Evolutionary conservation across 2,329 filamentous ascomycete genomes (phyloP), one percentile per base, ranked within the genome.

Genomic region (Alternaria sp.): DNA sequence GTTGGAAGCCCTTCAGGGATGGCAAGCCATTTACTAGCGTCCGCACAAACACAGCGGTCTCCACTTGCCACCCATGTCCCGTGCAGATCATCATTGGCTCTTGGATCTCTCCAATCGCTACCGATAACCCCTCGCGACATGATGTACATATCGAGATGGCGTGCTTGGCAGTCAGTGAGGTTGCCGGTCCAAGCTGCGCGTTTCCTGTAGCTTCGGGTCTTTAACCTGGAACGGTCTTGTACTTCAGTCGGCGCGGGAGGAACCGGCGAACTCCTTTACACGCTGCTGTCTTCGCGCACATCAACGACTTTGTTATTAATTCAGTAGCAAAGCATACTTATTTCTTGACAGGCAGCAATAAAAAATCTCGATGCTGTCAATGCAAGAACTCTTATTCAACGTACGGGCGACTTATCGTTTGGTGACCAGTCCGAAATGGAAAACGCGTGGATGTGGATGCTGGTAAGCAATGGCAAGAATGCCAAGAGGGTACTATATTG

Each of bases 21-120:
- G 25, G 41, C 14, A 25, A 58, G 37, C 41, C 21, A 26, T 6
- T 50, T 23, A n/a, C 44, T 58, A 62, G 55, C 28, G 41, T 25
- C 60, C 47, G 60, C 43, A 62, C 41, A 3, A 54, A 37, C 8
- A 28, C 49, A 56, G 44, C 43, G 47, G 21, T 55, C 55, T 55
- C 54, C 55, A 54, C 41, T 53, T 10, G n/a, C 11, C 21, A 28
- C 30, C 28, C 55, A 41, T 37, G 28, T 49, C 55, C 44, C 47
- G 58, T 46, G 49, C 33, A 59, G 55, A 55, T 58, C 50, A 54
- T 49, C 55, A 41, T 46, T 23, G 20, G 44, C 21, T 46, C 20
- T 21, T 14, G 20, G 20, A 46, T 14, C 20, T 46, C 44, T 46
- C 44, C 44, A 23, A 46, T 46, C 20, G 44, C 20, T 23, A 23